These are phyloP conservation scores for Phialophora tarda DNA, from an alignment of 2,329 filamentous ascomycete species.

Conservation along the genomic window DNA sequence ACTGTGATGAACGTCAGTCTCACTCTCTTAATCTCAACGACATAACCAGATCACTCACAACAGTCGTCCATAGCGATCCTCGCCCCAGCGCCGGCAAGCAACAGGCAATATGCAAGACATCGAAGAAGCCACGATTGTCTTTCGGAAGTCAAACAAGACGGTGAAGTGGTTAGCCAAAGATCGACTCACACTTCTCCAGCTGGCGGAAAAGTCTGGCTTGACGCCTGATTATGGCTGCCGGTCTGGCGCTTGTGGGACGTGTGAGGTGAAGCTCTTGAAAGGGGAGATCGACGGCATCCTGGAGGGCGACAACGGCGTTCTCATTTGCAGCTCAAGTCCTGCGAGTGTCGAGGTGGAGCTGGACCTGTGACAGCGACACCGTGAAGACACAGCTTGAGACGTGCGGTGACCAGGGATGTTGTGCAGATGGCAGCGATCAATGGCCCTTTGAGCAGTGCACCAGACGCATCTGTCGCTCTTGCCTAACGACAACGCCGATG, in stretches of 20 bases:
- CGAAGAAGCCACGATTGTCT: slow-evolving; percentile 35
- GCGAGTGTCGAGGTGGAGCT: slow-evolving; percentile 35
- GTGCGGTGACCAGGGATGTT: neutral
- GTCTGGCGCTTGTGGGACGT: slow-evolving; percentile 34
- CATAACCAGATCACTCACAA: neutral
- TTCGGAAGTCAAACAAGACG: slow-evolving; percentile 34
- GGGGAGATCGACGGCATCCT: slow-evolving; percentile 31
- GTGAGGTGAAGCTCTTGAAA: slow-evolving; percentile 35
- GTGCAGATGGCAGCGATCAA: neutral
- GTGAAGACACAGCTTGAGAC: neutral
- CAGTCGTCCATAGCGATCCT: neutral
- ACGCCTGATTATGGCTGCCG: slow-evolving; percentile 36
- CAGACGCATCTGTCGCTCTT: neutral
- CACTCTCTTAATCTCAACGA: neutral
- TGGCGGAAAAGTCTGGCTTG: slow-evolving; percentile 35
- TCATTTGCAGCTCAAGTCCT: slow-evolving; percentile 36
- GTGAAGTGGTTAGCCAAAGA: slow-evolving; percentile 36
- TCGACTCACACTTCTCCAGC: slow-evolving; percentile 32
- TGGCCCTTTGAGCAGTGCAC: neutral
- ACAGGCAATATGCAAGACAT: slow-evolving; percentile 33
- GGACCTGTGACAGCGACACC: slow-evolving; percentile 22
- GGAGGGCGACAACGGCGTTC: slow-evolving; percentile 34
- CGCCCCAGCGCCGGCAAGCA: neutral
- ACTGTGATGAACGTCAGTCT: neutral
- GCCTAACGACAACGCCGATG: neutral